These are phyloP conservation scores for Fulvia fulva DNA, from an alignment of 2,329 filamentous ascomycete species.

Conservation along the genomic window DNA sequence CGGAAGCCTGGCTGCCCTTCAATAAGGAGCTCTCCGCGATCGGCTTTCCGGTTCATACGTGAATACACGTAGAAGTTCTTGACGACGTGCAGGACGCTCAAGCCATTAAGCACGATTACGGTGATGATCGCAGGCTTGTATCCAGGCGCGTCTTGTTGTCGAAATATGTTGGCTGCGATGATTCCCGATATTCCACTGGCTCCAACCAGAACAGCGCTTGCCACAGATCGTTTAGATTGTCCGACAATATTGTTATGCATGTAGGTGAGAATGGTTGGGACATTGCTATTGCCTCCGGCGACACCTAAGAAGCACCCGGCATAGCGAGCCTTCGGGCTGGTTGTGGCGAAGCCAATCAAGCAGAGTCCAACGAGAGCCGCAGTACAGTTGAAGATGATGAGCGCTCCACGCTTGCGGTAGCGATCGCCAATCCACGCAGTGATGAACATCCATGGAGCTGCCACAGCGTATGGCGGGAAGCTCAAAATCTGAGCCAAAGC, in stretches of 20 bases:
- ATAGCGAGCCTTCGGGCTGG: conserved; percentile 42
- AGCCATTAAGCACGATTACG: conserved; percentile 20
- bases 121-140: conserved; percentile 19
- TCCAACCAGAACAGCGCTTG: conserved; percentile 67
- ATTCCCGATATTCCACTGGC: conserved; percentile 76
- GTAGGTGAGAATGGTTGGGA: conserved; percentile 69
- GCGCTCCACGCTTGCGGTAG: conserved; percentile 20
- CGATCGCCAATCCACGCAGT: conserved; percentile 21
- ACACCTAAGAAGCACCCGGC: conserved; percentile 71
- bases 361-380: conserved; percentile 14
- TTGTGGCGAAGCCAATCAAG: conserved; percentile 14
- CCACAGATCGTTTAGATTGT: conserved; percentile 80
- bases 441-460: conserved; percentile 30
- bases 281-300: conserved; percentile 70
- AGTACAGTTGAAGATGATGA: conserved; percentile 18
- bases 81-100: conserved; percentile 18
- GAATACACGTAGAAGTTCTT: conserved; percentile 22
- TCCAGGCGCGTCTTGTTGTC: conserved; percentile 39
- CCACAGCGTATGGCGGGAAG: conserved; percentile 34
- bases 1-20: conserved; percentile 30
- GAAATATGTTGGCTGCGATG: conserved; percentile 68
- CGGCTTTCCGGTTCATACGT: conserved; percentile 36
- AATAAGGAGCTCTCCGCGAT: conserved; percentile 40
- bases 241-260: conserved; percentile 83
- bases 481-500: conserved; percentile 33